Conservation (phyloP, 1,284 basidiomycete species). For the Fistulinella cinereoalba region DNA sequence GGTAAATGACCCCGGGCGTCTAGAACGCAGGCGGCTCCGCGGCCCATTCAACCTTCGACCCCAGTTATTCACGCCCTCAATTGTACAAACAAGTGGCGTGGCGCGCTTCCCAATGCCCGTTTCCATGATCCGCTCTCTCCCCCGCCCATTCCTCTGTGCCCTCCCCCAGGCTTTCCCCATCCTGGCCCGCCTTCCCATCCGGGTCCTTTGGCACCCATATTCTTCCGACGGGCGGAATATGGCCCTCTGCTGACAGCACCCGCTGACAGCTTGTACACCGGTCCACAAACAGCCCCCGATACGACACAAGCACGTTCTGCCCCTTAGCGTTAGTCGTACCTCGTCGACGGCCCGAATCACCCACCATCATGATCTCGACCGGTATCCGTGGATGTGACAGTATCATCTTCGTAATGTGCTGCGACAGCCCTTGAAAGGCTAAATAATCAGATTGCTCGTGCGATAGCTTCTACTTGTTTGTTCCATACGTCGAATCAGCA, state of each 20-base stretch:
- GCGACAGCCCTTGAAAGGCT: constrained; percentile 61
- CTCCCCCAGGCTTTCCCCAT: background rate
- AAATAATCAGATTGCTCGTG: constrained; percentile 65
- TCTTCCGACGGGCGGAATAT: constrained; percentile 66
- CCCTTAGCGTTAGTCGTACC: background rate
- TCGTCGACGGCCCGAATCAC: constrained; percentile 7
- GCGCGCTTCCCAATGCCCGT: constrained; percentile 48
- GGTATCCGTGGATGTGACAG: constrained; percentile 50
- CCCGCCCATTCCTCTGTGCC: background rate
- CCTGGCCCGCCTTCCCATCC: background rate
- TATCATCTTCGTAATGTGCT: constrained; percentile 59
- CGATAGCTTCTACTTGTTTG: constrained; percentile 49
- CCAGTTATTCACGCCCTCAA: constrained; percentile 12
- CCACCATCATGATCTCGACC: constrained; percentile 48
- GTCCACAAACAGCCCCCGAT: constrained; percentile 57
- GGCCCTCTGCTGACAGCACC: constrained; percentile 62
- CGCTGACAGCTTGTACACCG: constrained; percentile 57
- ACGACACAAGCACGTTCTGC: constrained; percentile 51
- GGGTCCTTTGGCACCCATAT: constrained; percentile 42
- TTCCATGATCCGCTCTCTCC: constrained; percentile 12
- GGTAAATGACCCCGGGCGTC: background rate
- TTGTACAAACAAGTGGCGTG: constrained; percentile 50
- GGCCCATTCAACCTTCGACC: constrained; percentile 1
- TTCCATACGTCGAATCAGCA: background rate
- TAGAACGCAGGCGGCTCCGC: constrained; percentile 6